Evolutionary conservation across 371 early-diverging fungal species (phyloP), one percentile per base, ranked within the genome.

Genomic region (Entomophthora muscae): DNA sequence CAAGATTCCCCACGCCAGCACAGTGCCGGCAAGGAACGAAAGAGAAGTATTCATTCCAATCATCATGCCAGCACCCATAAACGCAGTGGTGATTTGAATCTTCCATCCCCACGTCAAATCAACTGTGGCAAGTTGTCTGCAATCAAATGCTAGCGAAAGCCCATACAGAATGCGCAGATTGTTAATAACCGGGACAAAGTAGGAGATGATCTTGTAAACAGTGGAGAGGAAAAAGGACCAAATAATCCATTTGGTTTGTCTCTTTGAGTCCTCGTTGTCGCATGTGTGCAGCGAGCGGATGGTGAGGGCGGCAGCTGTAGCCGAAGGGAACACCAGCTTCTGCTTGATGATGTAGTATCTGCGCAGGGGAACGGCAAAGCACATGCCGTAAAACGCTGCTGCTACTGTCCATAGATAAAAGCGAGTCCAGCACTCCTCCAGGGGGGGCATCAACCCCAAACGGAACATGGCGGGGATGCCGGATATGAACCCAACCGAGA

Each of bases 391-490:
- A 72, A 82, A 82, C 33, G 84, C 82, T n/a, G 81, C 77, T 54
- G 77, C 76, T 53, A 78, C 75, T n/a, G 82, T 76, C 75, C 83
- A 84, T 29, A 78, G 68, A 5, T 75, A 65, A 27, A 76, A 69
- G n/a, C 74, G 72, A 52, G 71, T 76, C 31, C 63, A 63, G 74
- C 71, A 68, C 77, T 69, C 68, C 21, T 69, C 64, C 24, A 76
- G 72, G 1, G 70, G 71, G 13, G 70, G 71, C 75, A 81, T 71
- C 23, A 85, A 64, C 7, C 82, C 80, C 54, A 85, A 72, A 52
- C 78, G 78, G 70, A 84, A 87, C 76, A 85, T 72, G 51, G 88
- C 88, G 42, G 88, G 88, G 32, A 87, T 78, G 63, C 80, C 85
- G 53, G 83, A 71, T 13, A 84, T 78, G 61, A 85, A 85, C 63